phyloP scores from a whole-genome alignment of 257 asterid species.

The Jacaranda copaia region DNA sequence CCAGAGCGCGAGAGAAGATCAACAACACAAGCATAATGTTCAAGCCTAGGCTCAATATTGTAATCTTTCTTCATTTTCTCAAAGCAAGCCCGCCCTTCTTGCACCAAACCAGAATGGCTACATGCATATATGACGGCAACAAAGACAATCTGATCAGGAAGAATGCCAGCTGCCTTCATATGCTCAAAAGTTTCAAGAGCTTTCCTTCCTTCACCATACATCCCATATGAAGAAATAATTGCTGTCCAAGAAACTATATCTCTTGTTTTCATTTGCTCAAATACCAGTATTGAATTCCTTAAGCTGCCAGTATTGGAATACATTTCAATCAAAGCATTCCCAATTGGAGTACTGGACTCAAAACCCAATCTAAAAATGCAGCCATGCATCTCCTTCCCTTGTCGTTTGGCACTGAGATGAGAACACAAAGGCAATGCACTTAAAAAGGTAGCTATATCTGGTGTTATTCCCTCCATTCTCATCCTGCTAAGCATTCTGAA shows the following conservation, averaged over 20 bases:
- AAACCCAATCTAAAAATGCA: conserved; percentile 64
- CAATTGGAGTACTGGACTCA: conserved; percentile 56
- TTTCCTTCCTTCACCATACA: conserved; percentile 83
- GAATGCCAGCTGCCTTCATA: conserved; percentile 60
- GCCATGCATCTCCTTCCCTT: conserved; percentile 89
- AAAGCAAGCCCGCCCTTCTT: conserved; percentile 73
- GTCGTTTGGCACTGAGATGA: conserved; percentile 68
- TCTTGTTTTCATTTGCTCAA: conserved; percentile 65
- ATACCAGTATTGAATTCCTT: conserved; percentile 55
- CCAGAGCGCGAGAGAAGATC: conserved; percentile 89
- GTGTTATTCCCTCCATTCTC: conserved; percentile 66
- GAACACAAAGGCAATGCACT: conserved; percentile 74
- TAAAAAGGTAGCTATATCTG: conserved; percentile 69
- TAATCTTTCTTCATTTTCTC: conserved; percentile 72
- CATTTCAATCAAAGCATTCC: conserved; percentile 87
- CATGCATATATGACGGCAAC: conserved; percentile 74
- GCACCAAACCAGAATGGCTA: conserved; percentile 86
- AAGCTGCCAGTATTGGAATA: conserved; percentile 74
- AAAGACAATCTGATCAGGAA: conserved; percentile 71
- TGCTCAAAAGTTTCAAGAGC: conserved; percentile 68
- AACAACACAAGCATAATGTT: conserved; percentile 85
- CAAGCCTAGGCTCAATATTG: conserved; percentile 71
- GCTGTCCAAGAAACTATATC: conserved; percentile 86
- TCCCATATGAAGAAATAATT: conserved; percentile 77
- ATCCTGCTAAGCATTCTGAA: conserved; percentile 71